These are phyloP conservation scores for Pseudozyma thailandica DNA, from an alignment of 1,284 basidiomycete genomes.

Conservation along the genomic window DNA sequence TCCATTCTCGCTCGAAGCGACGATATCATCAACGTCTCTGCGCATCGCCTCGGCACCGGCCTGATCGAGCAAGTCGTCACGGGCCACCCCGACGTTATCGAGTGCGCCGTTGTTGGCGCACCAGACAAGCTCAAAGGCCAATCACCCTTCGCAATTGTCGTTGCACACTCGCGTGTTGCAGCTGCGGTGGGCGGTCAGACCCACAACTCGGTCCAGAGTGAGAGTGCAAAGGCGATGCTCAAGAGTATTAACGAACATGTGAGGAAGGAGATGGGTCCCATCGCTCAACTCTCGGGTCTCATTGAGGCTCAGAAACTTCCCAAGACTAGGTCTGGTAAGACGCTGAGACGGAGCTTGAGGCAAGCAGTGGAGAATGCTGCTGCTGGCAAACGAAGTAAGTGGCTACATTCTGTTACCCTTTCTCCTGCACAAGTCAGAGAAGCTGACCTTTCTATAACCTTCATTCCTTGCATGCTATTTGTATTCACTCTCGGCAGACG, in stretches of 20 bases:
- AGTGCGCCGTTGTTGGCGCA: slow-evolving; percentile 65
- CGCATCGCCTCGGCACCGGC: slow-evolving; percentile 60
- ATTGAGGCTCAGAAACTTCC: slow-evolving; percentile 57
- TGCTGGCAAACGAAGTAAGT: slow-evolving; percentile 45
- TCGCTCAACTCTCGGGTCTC: slow-evolving; percentile 56
- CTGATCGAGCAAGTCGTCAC: slow-evolving; percentile 62
- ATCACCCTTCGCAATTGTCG: slow-evolving; percentile 63
- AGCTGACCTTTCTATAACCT: not conserved
- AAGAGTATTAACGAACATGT: slow-evolving; percentile 60
- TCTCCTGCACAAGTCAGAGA: too few species aligned
- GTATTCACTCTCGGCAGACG: slow-evolving; percentile 13
- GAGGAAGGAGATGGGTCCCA: slow-evolving; percentile 59
- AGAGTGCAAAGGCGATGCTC: slow-evolving; percentile 43
- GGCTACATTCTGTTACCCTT: not conserved
- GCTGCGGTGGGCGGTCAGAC: slow-evolving; percentile 23
- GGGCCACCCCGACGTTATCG: slow-evolving; percentile 45
- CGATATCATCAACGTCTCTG: slow-evolving; percentile 63
- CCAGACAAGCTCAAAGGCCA: slow-evolving; percentile 65
- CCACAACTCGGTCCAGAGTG: slow-evolving; percentile 26
- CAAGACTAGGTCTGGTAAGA: slow-evolving; percentile 64
- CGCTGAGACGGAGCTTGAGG: slow-evolving; percentile 48
- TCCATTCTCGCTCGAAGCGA: slow-evolving; percentile 59
- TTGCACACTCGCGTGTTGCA: slow-evolving; percentile 34
- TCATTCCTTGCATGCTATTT: not conserved
- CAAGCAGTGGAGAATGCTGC: slow-evolving; percentile 59